Percentiles rank a stretch among this genome's conserved stretches.
Conservation (phyloP, 164 flowering plant species). For the Houttuynia cordata region DNA sequence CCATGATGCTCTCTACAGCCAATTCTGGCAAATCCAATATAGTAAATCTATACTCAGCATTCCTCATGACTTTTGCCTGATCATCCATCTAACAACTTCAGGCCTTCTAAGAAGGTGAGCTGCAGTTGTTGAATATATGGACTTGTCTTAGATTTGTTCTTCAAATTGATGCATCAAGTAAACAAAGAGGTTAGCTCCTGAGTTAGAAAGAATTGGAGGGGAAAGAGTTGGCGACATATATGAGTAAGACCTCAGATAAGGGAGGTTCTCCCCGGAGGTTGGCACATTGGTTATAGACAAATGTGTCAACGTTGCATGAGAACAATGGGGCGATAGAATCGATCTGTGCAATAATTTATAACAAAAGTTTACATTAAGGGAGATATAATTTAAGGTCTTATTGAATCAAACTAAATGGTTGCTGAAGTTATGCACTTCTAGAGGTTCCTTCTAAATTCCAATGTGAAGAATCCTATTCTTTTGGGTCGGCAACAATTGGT, state of each 20-base stretch:
- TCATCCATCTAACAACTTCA: conserved; percentile 25
- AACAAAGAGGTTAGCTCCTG: conserved; percentile 21
- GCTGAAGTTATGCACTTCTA: no score
- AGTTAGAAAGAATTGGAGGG: conserved; percentile 27
- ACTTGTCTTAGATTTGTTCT: neutral
- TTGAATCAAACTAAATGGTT: no score
- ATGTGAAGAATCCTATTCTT: no score
- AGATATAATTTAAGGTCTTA: no score
- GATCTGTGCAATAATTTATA: no score
- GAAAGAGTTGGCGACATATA: conserved; percentile 44
- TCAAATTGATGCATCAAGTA: neutral
- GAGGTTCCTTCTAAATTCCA: no score
- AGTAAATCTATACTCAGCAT: conserved; percentile 22
- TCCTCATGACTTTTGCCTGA: conserved; percentile 20
- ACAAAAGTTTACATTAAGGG: no score
- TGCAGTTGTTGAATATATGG: neutral
- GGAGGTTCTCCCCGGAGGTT: conserved; percentile 14
- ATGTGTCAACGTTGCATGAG: no score
- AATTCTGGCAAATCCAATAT: conserved; percentile 83
- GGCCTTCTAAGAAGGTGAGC: conserved; percentile 8
- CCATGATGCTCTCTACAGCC: conserved; percentile 71
- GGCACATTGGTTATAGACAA: no score
- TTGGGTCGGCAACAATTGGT: no score
- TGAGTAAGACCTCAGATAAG: conserved; percentile 52
- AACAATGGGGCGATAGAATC: no score